Percentiles rank a stretch among this genome's conserved stretches.
phyloP scores from a whole-genome alignment of 345 rosid genomes.

The Rhodomyrtus tomentosa region DNA sequence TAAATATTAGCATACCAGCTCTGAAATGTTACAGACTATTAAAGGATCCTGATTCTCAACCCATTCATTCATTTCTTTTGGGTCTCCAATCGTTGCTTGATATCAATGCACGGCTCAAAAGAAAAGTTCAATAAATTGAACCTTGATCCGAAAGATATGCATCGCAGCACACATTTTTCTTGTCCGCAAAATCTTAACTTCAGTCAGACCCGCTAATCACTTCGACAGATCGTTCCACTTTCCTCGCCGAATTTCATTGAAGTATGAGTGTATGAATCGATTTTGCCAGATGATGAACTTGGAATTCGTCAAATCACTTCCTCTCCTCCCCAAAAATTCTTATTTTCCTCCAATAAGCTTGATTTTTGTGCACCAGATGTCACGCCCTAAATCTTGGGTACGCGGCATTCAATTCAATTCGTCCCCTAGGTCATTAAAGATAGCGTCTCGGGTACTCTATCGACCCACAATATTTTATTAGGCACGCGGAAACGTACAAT shows the following conservation, averaged over 20 bases:
- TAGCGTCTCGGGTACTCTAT: too few relatives aligned
- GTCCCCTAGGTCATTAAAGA: too few relatives aligned
- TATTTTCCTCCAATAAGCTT: background rate
- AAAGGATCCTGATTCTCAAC: too few relatives aligned
- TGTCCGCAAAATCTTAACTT: background rate
- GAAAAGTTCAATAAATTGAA: background rate
- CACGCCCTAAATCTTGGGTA: too few relatives aligned
- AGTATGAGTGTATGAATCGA: background rate
- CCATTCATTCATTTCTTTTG: too few relatives aligned
- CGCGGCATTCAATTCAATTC: too few relatives aligned
- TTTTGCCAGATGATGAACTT: background rate
- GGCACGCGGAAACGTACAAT: too few relatives aligned
- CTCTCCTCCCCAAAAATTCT: background rate
- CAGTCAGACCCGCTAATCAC: accelerated
- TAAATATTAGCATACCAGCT: background rate
- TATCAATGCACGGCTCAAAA: background rate
- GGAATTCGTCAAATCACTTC: background rate
- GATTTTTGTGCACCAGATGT: background rate
- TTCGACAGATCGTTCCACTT: background rate
- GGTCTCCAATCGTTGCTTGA: background rate
- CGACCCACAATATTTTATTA: too few relatives aligned
- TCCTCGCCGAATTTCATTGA: background rate
- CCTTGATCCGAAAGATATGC: background rate
- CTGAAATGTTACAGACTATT: background rate
- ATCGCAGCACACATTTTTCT: background rate